Evolutionary conservation across 2,329 filamentous ascomycete genomes (phyloP), one percentile per base, ranked within the genome.

Genomic region (Fusarium circinatum): DNA sequence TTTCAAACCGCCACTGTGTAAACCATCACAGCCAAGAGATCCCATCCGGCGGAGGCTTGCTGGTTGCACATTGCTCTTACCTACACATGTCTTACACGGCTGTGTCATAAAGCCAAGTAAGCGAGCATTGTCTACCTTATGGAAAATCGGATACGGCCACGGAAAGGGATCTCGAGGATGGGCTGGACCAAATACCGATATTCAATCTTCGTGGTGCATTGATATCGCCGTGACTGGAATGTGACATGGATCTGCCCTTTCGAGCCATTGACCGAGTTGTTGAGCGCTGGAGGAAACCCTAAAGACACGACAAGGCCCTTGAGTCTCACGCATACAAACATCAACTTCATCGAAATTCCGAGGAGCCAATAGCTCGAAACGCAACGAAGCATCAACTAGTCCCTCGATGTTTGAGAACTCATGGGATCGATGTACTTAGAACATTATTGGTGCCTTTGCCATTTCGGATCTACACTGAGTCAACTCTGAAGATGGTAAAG

Each of bases 341-440:
- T 68, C 45, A 49, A 49, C 38, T 39, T 34, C 20, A 38, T 49
- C 32, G n/a, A 42, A 65, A 39, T 28, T 39, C 45, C 26, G 17
- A 41, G 36, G 69, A 65, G 55, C 44, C 55, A 58, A 48, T 30
- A 54, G 26, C 49, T 74, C 24, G 48, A 45, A 42, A 26, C 17
- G 32, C 62, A 64, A 59, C 34, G 38, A 66, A 51, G 15, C 41
- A 26, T 47, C 55, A 51, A 26, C 42, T 45, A 45, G 38, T 44
- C 47, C 71, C 57, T 58, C 71, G 36, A 32, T 45, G 34, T 58
- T 32, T 34, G 41, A 49, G 39, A 39, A 30, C 26, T 42, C 28
- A 26, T 64, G 42, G 47, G 51, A 70, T 45, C 56, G 67, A 70
- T 41, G 47, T 60, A 42, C 56, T 38, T 59, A 42, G 60, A 49